These are phyloP conservation scores for Penicillium ochrochloron DNA, from an alignment of 495 filamentous ascomycete species.

Conservation along the genomic window DNA sequence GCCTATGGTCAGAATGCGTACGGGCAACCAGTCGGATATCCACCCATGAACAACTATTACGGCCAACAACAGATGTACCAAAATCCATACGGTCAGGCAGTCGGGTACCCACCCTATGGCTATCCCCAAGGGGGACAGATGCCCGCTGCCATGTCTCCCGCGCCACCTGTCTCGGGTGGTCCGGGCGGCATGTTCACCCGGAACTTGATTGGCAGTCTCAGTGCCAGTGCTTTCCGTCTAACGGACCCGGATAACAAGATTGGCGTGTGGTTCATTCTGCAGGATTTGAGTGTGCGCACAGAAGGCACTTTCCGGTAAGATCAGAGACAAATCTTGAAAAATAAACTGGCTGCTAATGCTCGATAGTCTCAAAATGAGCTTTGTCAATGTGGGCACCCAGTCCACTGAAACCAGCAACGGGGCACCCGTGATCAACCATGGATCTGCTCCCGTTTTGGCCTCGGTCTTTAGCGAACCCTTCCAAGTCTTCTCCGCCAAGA, in stretches of 20 bases:
- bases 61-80: constrained; percentile 45
- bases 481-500: constrained; percentile 95
- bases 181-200: constrained; percentile 92
- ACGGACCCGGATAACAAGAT: constrained; percentile 81
- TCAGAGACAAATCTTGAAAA: background rate
- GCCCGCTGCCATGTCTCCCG: constrained; percentile 44
- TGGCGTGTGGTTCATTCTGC: constrained; percentile 96
- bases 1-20: constrained; percentile 44
- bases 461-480: constrained; percentile 88
- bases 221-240: constrained; percentile 87
- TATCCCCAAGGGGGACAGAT: constrained; percentile 39
- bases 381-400: constrained; percentile 76
- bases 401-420: constrained; percentile 41
- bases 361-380: constrained; percentile 71
- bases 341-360: constrained; percentile 8
- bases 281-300: constrained; percentile 92
- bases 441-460: constrained; percentile 82
- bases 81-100: constrained; percentile 50
- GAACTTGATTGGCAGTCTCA: constrained; percentile 92
- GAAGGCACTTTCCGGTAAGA: constrained; percentile 88
- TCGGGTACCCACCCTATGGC: constrained; percentile 45
- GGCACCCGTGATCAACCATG: constrained; percentile 68
- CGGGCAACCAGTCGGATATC: constrained; percentile 44
- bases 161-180: constrained; percentile 48
- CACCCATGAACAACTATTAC: constrained; percentile 50